These are phyloP conservation scores for Fusarium sp. DNA, from an alignment of 2,329 filamentous ascomycete genomes.

Conservation along the genomic window DNA sequence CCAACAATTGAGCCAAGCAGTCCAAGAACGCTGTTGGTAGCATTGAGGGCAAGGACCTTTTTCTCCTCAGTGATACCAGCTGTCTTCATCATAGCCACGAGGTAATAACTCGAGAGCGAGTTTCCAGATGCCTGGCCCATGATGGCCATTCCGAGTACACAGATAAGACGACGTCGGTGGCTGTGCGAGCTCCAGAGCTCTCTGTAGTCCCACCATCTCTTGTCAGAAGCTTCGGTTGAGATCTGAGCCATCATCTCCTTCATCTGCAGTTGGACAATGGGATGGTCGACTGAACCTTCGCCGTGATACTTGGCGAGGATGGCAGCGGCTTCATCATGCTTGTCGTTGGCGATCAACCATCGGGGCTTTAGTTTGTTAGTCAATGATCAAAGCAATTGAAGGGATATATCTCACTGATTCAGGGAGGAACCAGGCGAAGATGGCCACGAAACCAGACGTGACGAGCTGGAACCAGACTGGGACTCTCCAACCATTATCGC, in stretches of 20 bases:
- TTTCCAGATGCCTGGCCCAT: slow-evolving; percentile 69
- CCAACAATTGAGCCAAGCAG: slow-evolving; percentile 59
- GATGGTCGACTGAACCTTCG: slow-evolving; percentile 50
- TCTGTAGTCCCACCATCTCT: slow-evolving; percentile 68
- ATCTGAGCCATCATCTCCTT: slow-evolving; percentile 57
- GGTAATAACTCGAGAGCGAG: slow-evolving; percentile 65
- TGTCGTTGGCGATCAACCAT: slow-evolving; percentile 57
- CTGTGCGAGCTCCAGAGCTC: slow-evolving; percentile 64
- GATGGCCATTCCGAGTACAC: slow-evolving; percentile 65
- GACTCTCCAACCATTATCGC: slow-evolving; percentile 54
- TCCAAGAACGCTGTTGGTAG: slow-evolving; percentile 60
- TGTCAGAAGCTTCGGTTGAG: slow-evolving; percentile 60
- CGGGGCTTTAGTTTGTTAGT: slow-evolving; percentile 47
- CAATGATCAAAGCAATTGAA: fast-evolving
- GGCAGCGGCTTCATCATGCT: slow-evolving; percentile 52
- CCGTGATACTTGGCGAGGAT: slow-evolving; percentile 56
- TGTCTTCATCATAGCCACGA: slow-evolving; percentile 60
- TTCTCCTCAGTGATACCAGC: slow-evolving; percentile 51
- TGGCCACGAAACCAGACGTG: slow-evolving; percentile 54
- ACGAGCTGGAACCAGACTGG: slow-evolving; percentile 57
- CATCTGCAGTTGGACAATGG: slow-evolving; percentile 58
- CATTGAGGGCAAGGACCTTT: slow-evolving; percentile 64
- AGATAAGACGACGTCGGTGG: slow-evolving; percentile 64
- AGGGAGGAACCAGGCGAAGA: slow-evolving; percentile 54
- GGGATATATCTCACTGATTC: slow-evolving; percentile 49